Evolutionary conservation across 345 rosid genomes (phyloP), one percentile per base, ranked within the genome.

Genomic region (Microthlaspi erraticum): DNA sequence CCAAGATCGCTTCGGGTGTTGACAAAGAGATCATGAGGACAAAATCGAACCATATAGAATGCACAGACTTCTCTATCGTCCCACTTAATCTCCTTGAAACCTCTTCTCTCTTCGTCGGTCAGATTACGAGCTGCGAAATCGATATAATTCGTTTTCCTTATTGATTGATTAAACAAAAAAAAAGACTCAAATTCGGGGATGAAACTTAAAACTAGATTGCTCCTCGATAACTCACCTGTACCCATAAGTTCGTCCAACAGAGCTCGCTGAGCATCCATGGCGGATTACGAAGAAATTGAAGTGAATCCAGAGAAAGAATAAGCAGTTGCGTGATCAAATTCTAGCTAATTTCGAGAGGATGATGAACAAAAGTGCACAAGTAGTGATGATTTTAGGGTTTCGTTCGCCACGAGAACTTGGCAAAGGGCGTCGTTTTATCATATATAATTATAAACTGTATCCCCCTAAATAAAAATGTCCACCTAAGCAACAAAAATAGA

Each of bases 221-320:
- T 60, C n/a, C 9, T 55, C 17, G 63, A 48, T 6, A 7, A 61
- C 59, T 77, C 39, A 94, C 98, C 96, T 60, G 98, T 79, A 17
- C 99, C 99, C 97, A 94, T 94, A 44, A 94, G 97, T 79, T 91
- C 99, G 73, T 94, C 99, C 6, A 91, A 83, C 76, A 94, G 77
- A 68, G 99, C 99, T 74, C 99, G 83, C 66, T 91, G 99, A 49
- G 95, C 93, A 80, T 94, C 98, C 99, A 91, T 89, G 64, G 77
- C 57, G 20, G 43, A 44, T 13, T 46, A 48, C 1, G 23, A 38
- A 14, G 54, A 16, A 9, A 50, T 42, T 36, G 14, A 71, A 31
- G 0, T 9, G 64, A 63, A 64, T 11, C 18, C 4, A 42, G 23
- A 58, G n/a, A 53, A 29, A 43, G 34, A 18, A 6, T 8, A 14